Evolutionary conservation across 768 basidiomycete genomes (phyloP), one percentile per base, ranked within the genome.

Genomic region (Leccinum rimulosum): DNA sequence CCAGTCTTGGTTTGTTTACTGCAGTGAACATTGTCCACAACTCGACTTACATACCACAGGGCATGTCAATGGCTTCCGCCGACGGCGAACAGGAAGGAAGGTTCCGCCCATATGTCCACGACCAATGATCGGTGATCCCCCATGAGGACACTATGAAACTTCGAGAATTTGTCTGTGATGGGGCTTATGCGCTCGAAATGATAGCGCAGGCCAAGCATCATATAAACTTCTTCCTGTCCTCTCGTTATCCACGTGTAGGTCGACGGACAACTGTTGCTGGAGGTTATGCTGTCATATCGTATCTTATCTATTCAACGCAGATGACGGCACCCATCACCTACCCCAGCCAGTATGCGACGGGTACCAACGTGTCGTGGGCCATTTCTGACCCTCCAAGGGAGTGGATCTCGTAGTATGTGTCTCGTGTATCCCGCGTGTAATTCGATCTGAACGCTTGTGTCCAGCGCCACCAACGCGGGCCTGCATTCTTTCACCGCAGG

Each of bases 361-460:
- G 83, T 0, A 65, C 65, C 0, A 83, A 79, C 66, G 78, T 83
- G 3, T 86, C 85, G 2, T 89, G 88, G 87, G 82, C 89, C 33
- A 73, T 78, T 4, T 69, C 71, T 15, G 80, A 85, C 59, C 82
- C 83, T 0, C 81, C 78, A 11, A 84, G 87, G 70, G 74, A 74
- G 30, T 82, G 76, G 61, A 77, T 87, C 25, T 76, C 88, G 52
- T 88, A 88, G 87, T 87, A 59, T 12, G 85, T 74, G 11, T 9
- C 11, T 50, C 8, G 19, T 17, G n/a, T 30, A 50, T 38, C 33
- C 54, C 51, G 3, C 25, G 5, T 6, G 28, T 40, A 14, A 9
- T 31, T 30, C 8, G 31, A 38, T n/a, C 19, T 28, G 5, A 60
- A 2, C 17, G 2, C 22, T 30, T 27, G 15, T 30, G 15, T 36